Evolutionary conservation across 108 stramenopile species (phyloP).

Genomic region (Conticribra guillardii): DNA sequence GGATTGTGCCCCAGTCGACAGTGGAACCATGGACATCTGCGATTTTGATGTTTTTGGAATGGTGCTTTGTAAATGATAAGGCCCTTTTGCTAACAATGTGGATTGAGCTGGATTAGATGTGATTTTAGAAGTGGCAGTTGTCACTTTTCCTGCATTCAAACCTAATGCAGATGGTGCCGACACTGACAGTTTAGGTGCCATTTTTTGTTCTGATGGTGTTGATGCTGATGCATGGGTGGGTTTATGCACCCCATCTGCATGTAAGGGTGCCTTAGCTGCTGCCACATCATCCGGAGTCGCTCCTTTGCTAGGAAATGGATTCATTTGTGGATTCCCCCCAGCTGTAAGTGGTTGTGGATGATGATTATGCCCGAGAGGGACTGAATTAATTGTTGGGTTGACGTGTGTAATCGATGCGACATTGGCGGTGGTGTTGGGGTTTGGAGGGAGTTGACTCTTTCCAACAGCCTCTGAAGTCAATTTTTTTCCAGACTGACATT

Average conservation of each 20-base stretch:
- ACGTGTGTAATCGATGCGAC: not conserved
- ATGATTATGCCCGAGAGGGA: not conserved
- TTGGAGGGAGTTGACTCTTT: not conserved
- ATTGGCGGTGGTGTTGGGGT: not conserved
- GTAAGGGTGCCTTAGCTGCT: too few species aligned
- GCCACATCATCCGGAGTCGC: too few species aligned
- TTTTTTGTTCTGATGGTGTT: not conserved
- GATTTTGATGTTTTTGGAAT: not conserved
- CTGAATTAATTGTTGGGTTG: not conserved
- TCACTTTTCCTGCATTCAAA: too few species aligned
- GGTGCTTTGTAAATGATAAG: not conserved
- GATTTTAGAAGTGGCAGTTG: not conserved
- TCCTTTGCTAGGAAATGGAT: too few species aligned
- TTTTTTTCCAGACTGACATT: not conserved
- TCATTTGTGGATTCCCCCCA: too few species aligned
- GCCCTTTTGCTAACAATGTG: not conserved
- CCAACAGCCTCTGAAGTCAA: not conserved
- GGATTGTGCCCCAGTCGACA: not conserved
- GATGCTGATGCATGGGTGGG: too few species aligned
- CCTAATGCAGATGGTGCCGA: too few species aligned
- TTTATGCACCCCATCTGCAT: too few species aligned
- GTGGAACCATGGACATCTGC: not conserved
- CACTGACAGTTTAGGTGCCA: not conserved
- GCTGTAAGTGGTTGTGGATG: not conserved
- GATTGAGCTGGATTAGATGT: not conserved